Evolutionary conservation across 169 alveolate genomes (phyloP).

Genomic region (Plasmodium coatneyi): DNA sequence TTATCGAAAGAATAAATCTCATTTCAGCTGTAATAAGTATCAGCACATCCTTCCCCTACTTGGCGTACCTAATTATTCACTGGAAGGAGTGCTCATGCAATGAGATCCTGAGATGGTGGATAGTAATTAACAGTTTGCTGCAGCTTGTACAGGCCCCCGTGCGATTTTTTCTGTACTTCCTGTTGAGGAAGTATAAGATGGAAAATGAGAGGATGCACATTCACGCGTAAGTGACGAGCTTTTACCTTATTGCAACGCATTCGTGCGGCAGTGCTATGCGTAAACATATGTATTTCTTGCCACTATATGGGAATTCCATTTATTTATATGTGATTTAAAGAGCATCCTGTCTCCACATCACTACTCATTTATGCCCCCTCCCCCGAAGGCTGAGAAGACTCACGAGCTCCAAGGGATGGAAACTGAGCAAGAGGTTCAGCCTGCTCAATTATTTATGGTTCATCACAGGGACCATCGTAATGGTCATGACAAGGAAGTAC

Average conservation of each 20-base stretch:
- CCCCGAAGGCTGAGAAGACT: conserved; percentile 47
- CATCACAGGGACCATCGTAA: conserved; percentile 76
- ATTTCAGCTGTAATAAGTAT: conserved; percentile 71
- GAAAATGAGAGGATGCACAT: conserved; percentile 75
- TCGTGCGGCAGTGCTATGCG: neutral
- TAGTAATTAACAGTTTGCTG: conserved; percentile 67
- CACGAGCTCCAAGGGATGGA: conserved; percentile 82
- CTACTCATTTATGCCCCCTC: neutral
- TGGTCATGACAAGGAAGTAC: conserved; percentile 67
- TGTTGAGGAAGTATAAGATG: conserved; percentile 60
- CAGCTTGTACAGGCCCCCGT: conserved; percentile 74
- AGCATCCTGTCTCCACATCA: neutral
- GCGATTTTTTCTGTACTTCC: conserved; percentile 56
- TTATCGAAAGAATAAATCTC: conserved; percentile 71
- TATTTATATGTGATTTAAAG: neutral
- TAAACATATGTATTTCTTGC: neutral
- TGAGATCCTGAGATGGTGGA: conserved; percentile 75
- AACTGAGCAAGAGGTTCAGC: conserved; percentile 78
- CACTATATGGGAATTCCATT: neutral
- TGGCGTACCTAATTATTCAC: conserved; percentile 59
- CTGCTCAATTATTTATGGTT: conserved; percentile 82
- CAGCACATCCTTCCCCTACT: conserved; percentile 70
- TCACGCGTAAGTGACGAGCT: conserved; percentile 61
- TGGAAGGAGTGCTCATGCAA: conserved; percentile 76
- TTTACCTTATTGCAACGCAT: neutral